Base-by-base conservation (phyloP, 768 basidiomycete species). In the Clathrus columnatus region DNA sequence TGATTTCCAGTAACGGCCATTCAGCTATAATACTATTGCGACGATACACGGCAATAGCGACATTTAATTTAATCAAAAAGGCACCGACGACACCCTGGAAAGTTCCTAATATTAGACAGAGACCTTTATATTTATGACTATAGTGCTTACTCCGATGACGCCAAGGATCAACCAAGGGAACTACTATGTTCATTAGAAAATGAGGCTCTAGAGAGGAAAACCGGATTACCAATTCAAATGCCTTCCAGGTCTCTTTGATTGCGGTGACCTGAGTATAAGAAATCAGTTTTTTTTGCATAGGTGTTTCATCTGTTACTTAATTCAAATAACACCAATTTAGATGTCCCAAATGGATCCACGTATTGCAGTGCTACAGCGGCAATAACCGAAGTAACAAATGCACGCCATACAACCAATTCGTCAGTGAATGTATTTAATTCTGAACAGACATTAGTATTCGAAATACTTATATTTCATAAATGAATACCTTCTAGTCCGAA, bases 351-450 rank as follows among this genome's bases (percentile, higher is more conserved):
- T 0, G 91, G 91, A 63, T 93, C 85, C 47, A 92, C 76, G 67
- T 84, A 83, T 66, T 91, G 87, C 51, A 95, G 68, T 0, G 86
- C 77, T n/a, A 90, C 81, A 1, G 90, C 89, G 0, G 91, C 91
- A 50, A 92, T 79, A 49, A 85, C 87, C 6, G 89, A 91, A 16
- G 88, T 90, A 53, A 90, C 90, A 65, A 95, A 95, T n/a, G 84
- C 88, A 54, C 82, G 75, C 85, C 85, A 87, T 76, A 87, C 81
- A 26, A 87, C 85, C 60, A 90, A 87, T 57, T 84, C 83, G 61
- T 78, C 81, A 17, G 82, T 77, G 63, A 84, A 84, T 1, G 80
- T 78, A 60, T 84, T 83, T 17, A 86, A 69, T 64, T 86, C 83
- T 42, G 55, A 29, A 46, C 58, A 62, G 11, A 56, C 42, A 48